These are phyloP conservation scores for Fusarium austroafricanum DNA, from an alignment of 2,329 filamentous ascomycete species.

Conservation along the genomic window DNA sequence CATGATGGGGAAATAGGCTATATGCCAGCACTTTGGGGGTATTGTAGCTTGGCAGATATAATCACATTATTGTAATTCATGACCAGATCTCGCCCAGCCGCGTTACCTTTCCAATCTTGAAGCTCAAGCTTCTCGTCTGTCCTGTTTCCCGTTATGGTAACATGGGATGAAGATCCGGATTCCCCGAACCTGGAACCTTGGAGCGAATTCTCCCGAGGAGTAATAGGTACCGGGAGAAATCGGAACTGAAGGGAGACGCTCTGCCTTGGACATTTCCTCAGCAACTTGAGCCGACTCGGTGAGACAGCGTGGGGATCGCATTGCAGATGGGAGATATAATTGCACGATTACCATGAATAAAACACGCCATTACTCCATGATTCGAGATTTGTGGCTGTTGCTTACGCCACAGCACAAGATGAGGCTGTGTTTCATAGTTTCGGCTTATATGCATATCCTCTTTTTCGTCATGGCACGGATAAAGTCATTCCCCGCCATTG, in stretches of 20 bases:
- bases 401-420: background rate
- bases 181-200: constrained; percentile 29
- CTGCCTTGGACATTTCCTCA: too few species aligned
- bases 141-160: constrained; percentile 21
- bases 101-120: background rate
- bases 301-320: constrained; percentile 29
- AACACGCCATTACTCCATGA: constrained; percentile 40
- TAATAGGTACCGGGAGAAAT: constrained; percentile 9
- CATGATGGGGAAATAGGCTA: constrained; percentile 19
- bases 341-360: constrained; percentile 37
- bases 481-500: constrained; percentile 36
- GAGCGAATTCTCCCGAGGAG: constrained; percentile 16
- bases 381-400: constrained; percentile 13
- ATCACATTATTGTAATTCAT: constrained; percentile 2
- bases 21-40: constrained; percentile 9
- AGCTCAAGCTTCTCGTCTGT: constrained; percentile 4
- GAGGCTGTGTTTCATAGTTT: background rate
- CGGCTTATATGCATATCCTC: constrained; percentile 10
- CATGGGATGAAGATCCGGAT: constrained; percentile 16
- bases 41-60: constrained; percentile 5
- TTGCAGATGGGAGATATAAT: constrained; percentile 30
- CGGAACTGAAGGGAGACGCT: constrained; percentile 19
- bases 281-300: constrained; percentile 23
- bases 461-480: background rate
- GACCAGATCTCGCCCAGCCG: constrained; percentile 5